A percentile compares a stretch with the other conserved stretches of the same genome.
These are phyloP conservation scores for Glycine latifolia DNA, from an alignment of 306 rosid species.

Conservation along the genomic window DNA sequence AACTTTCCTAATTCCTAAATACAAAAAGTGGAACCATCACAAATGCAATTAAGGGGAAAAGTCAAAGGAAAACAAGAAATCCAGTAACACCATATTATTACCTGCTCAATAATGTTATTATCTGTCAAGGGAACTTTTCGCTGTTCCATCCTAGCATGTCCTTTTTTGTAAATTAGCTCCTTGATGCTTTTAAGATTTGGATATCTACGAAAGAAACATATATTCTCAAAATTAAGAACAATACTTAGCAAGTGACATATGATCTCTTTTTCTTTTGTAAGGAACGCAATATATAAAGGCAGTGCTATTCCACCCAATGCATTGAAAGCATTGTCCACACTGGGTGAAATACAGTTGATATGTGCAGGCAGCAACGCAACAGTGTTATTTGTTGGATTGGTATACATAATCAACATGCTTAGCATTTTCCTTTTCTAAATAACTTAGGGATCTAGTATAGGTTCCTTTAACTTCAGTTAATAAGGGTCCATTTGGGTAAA, in stretches of 20 bases:
- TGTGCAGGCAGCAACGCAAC: background rate
- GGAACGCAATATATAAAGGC: background rate
- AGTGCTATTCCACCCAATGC: background rate
- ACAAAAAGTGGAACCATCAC: slow-evolving; percentile 23
- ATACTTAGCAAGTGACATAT: background rate
- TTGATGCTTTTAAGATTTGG: slow-evolving; percentile 80
- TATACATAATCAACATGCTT: background rate
- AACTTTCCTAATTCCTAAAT: slow-evolving; percentile 73
- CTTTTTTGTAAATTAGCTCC: slow-evolving; percentile 85
- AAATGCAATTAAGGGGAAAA: background rate
- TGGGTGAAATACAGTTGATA: background rate
- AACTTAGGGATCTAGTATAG: slow-evolving; percentile 14
- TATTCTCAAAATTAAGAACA: slow-evolving; percentile 23
- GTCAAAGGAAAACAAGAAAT: slow-evolving; percentile 19
- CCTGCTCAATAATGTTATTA: slow-evolving; percentile 86
- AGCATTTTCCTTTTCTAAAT: background rate
- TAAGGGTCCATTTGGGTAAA: background rate
- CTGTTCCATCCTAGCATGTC: slow-evolving; percentile 61
- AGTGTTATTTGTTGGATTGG: background rate
- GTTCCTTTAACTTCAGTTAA: background rate
- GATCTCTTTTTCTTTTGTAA: no score
- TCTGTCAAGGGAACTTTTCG: slow-evolving; percentile 90
- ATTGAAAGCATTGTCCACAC: background rate
- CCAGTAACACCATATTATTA: slow-evolving; percentile 32
- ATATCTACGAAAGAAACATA: slow-evolving; percentile 60